Percentiles rank a stretch among this genome's conserved stretches.
phyloP scores from a whole-genome alignment of 164 flowering plant species.

The Nymphaea thermarum region DNA sequence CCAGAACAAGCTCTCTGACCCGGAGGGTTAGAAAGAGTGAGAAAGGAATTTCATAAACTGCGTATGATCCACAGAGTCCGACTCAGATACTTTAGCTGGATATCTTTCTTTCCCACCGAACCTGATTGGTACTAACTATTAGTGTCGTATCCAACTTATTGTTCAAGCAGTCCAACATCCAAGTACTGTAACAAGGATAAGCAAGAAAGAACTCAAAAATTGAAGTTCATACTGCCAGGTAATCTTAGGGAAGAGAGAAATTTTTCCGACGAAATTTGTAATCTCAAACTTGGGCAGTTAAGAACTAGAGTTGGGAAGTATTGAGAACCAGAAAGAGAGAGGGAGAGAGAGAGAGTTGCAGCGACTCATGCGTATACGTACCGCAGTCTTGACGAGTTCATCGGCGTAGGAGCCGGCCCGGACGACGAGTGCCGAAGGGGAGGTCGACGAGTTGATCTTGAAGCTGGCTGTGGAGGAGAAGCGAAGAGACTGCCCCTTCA shows the following conservation, averaged over 20 bases:
- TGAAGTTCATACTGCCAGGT: not conserved
- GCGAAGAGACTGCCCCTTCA: constrained; percentile 68
- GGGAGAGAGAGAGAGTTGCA: not conserved
- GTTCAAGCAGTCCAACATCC: too few relatives aligned
- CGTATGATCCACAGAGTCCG: too few relatives aligned
- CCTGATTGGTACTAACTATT: too few relatives aligned
- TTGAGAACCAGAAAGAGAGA: not conserved
- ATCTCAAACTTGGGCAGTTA: not conserved
- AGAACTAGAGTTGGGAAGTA: not conserved
- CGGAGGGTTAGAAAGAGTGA: too few relatives aligned
- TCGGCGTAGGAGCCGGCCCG: constrained; percentile 68
- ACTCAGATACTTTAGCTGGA: too few relatives aligned
- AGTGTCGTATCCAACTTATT: too few relatives aligned
- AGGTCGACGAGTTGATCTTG: constrained; percentile 26
- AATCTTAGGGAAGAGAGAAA: not conserved
- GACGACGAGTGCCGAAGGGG: constrained; percentile 30
- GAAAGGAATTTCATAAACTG: too few relatives aligned
- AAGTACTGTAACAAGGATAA: not conserved
- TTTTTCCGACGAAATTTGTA: not conserved
- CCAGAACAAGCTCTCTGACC: too few relatives aligned
- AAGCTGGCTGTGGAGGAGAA: constrained; percentile 29
- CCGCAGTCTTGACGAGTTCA: constrained; percentile 93
- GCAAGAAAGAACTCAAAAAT: not conserved
- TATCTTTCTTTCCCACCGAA: too few relatives aligned
- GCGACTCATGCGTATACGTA: constrained; percentile 15